phyloP scores from a whole-genome alignment of 192 early-diverging fungal species.

The Lobosporangium transversale region DNA sequence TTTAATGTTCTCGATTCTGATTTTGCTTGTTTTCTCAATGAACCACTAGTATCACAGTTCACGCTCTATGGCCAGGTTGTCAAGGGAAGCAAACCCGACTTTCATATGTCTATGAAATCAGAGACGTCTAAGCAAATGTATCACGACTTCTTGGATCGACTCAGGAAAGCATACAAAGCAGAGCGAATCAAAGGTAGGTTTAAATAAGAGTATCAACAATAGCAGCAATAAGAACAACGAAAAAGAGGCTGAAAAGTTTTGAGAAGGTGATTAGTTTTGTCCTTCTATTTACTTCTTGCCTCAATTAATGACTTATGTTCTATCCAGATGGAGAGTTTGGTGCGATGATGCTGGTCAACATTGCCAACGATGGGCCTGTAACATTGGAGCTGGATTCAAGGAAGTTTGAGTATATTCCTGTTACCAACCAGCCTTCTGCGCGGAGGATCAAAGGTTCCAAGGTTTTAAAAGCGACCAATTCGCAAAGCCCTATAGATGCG shows the following conservation, averaged over 20 bases:
- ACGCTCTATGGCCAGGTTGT: conserved; percentile 85
- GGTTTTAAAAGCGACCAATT: background rate
- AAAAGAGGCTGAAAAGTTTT: no score
- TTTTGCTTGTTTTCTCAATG: background rate
- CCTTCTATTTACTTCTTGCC: background rate
- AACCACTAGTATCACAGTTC: conserved; percentile 83
- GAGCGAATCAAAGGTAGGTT: conserved; percentile 79
- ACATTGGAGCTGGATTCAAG: conserved; percentile 67
- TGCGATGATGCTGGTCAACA: conserved; percentile 94
- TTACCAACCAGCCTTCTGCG: conserved; percentile 10
- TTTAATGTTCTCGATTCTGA: no score
- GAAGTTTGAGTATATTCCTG: conserved; percentile 59
- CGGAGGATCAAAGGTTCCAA: conserved; percentile 15
- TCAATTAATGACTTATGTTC: background rate
- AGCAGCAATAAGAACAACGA: background rate
- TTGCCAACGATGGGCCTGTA: conserved; percentile 83
- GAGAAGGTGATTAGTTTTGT: no score
- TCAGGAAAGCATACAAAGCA: conserved; percentile 70
- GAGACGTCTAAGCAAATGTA: conserved; percentile 77
- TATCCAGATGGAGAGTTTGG: conserved; percentile 91
- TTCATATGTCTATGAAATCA: conserved; percentile 89
- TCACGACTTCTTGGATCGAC: conserved; percentile 72
- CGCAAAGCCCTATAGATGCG: background rate
- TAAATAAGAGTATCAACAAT: background rate
- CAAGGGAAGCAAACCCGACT: conserved; percentile 93